phyloP scores from a whole-genome alignment of 164 flowering plant species.

The Annona cherimola region DNA sequence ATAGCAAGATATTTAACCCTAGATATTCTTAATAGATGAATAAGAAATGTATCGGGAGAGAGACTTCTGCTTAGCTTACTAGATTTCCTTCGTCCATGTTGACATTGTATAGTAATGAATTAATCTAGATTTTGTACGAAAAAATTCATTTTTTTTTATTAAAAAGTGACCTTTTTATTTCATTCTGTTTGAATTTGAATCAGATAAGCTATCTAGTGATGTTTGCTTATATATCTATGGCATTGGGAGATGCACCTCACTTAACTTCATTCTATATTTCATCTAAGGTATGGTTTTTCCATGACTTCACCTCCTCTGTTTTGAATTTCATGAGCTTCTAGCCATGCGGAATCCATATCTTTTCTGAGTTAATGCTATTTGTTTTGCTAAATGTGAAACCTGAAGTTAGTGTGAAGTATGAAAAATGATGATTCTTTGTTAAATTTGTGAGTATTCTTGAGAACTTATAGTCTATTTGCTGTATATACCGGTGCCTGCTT shows the following conservation, averaged over 20 bases:
- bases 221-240: slow-evolving; percentile 95
- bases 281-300: slow-evolving; percentile 68
- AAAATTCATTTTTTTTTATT: neutral
- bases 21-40: neutral
- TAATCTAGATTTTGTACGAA: neutral
- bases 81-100: neutral
- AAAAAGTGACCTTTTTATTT: slow-evolving; percentile 4
- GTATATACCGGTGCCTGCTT: too few relatives aligned
- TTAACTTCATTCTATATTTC: slow-evolving; percentile 66
- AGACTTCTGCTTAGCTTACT: neutral
- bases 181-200: slow-evolving; percentile 12
- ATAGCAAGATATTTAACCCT: neutral
- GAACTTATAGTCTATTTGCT: too few relatives aligned
- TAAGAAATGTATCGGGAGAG: neutral
- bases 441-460: too few relatives aligned
- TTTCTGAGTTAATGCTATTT: neutral
- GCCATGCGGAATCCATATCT: neutral
- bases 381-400: neutral
- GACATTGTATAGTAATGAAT: neutral
- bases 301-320: neutral
- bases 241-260: slow-evolving; percentile 76
- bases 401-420: neutral
- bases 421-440: too few relatives aligned
- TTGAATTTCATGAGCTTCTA: neutral
- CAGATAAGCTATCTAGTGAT: slow-evolving; percentile 99